Evolutionary conservation across 306 rosid species (phyloP).

Genomic region (Gastrolobium bilobum): DNA sequence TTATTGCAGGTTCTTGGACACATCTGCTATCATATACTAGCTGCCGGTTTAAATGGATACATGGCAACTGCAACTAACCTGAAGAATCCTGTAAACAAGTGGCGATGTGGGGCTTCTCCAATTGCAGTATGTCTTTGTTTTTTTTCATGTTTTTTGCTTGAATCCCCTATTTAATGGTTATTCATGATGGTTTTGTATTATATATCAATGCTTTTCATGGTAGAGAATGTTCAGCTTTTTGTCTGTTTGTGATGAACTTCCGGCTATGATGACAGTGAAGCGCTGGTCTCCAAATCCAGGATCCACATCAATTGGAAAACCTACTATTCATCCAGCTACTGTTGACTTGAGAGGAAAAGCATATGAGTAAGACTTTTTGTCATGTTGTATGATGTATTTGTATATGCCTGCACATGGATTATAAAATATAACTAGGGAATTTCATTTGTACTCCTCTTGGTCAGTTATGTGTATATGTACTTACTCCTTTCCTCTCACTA

Average conservation of each 20-base stretch:
- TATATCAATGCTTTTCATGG: neutral
- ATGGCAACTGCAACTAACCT: conserved; percentile 93
- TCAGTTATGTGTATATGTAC: too few species aligned
- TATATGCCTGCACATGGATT: neutral
- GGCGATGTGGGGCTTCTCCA: conserved; percentile 90
- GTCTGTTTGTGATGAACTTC: conserved; percentile 30
- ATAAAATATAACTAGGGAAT: neutral
- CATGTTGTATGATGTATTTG: neutral
- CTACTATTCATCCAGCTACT: conserved; percentile 94
- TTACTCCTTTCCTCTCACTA: too few species aligned
- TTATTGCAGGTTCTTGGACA: conserved; percentile 89
- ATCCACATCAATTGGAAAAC: conserved; percentile 83
- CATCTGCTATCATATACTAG: conserved; percentile 90
- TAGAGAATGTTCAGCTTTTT: conserved; percentile 10
- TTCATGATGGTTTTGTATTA: conserved; percentile 3
- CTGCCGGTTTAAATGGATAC: conserved; percentile 93
- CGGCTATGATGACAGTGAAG: conserved; percentile 97
- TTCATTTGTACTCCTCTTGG: neutral
- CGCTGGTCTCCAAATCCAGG: conserved; percentile 95
- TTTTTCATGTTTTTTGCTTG: conserved; percentile 17
- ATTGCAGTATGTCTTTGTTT: conserved; percentile 56
- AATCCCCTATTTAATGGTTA: neutral
- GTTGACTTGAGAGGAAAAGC: conserved; percentile 99
- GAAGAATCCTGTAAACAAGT: conserved; percentile 85
- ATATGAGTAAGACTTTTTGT: conserved; percentile 75